Conservation (phyloP, 192 early-diverging fungal species). For the Globomyces pollinis-pini region DNA sequence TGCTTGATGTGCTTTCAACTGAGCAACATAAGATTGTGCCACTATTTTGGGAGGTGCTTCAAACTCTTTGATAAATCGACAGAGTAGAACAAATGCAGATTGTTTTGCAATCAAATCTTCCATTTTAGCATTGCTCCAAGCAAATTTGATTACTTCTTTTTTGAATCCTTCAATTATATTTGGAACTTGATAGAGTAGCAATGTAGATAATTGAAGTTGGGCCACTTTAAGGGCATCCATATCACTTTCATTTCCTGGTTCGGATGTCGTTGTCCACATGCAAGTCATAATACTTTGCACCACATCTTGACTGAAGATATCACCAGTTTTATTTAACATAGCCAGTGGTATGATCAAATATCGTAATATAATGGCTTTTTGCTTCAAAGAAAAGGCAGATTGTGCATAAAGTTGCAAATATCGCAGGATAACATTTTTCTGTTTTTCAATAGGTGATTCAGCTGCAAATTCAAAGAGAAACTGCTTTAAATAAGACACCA, state of each 20-base stretch:
- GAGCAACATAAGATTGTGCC: conserved; percentile 76
- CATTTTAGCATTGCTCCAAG: conserved; percentile 68
- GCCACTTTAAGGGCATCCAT: conserved; percentile 54
- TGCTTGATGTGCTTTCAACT: conserved; percentile 81
- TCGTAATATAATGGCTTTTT: conserved; percentile 68
- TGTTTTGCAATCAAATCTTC: conserved; percentile 96
- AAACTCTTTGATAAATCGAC: conserved; percentile 87
- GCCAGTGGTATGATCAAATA: conserved; percentile 85
- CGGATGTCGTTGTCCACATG: conserved; percentile 42
- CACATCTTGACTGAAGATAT: conserved; percentile 54
- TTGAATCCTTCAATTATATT: conserved; percentile 65
- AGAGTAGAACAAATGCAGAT: conserved; percentile 87
- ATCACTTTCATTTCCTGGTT: conserved; percentile 10
- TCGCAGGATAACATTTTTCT: conserved; percentile 61
- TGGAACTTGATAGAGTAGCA: conserved; percentile 77
- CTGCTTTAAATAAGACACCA: conserved; percentile 47
- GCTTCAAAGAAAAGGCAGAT: conserved; percentile 38
- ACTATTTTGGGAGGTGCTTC: conserved; percentile 79
- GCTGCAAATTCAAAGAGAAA: conserved; percentile 66
- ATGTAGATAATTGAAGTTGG: conserved; percentile 83
- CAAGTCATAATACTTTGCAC: conserved; percentile 51
- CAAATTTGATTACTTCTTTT: conserved; percentile 92
- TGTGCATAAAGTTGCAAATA: conserved; percentile 75
- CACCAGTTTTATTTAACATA: conserved; percentile 48
- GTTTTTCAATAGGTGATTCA: conserved; percentile 43